A percentile compares a stretch with the other conserved stretches of the same genome.
phyloP scores from a whole-genome alignment of 2,329 filamentous ascomycete species.

The Malbranchea zuffiana region DNA sequence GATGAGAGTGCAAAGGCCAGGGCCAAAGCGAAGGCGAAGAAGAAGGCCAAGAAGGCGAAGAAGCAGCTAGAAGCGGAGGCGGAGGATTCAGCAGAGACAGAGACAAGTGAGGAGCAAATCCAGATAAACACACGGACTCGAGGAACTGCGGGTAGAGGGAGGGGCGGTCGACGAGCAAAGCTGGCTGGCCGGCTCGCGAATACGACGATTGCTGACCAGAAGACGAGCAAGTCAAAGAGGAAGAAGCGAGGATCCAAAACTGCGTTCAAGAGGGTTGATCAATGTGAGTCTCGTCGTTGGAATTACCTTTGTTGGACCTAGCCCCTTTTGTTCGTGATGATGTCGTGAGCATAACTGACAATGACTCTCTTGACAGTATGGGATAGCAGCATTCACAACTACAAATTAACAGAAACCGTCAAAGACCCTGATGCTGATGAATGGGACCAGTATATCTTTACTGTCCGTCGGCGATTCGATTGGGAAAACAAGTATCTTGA shows the following conservation, averaged over 20 bases:
- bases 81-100: conserved; percentile 18
- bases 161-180: conserved; percentile 3
- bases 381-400: conserved; percentile 51
- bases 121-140: conserved; percentile 9
- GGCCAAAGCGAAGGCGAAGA: conserved; percentile 30
- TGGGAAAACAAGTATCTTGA: conserved; percentile 71
- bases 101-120: conserved; percentile 10
- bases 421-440: conserved; percentile 52
- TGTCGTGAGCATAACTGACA: not conserved
- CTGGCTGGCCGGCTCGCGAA: conserved; percentile 10
- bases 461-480: conserved; percentile 70
- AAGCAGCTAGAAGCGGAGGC: conserved; percentile 25
- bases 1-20: conserved; percentile 27
- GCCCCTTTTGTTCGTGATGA: not conserved
- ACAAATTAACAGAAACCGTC: conserved; percentile 56
- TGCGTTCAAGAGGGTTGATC: conserved; percentile 60
- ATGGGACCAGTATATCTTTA: conserved; percentile 72
- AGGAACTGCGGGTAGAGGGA: not conserved
- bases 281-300: conserved; percentile 31
- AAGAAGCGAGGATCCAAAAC: conserved; percentile 43
- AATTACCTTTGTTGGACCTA: conserved; percentile 6
- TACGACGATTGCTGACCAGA: conserved; percentile 13
- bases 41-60: conserved; percentile 31
- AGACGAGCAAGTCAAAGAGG: conserved; percentile 29
- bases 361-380: conserved; percentile 28